Base-by-base conservation (phyloP, 805 yeast species). In the Jamesozyma spencerorum region DNA sequence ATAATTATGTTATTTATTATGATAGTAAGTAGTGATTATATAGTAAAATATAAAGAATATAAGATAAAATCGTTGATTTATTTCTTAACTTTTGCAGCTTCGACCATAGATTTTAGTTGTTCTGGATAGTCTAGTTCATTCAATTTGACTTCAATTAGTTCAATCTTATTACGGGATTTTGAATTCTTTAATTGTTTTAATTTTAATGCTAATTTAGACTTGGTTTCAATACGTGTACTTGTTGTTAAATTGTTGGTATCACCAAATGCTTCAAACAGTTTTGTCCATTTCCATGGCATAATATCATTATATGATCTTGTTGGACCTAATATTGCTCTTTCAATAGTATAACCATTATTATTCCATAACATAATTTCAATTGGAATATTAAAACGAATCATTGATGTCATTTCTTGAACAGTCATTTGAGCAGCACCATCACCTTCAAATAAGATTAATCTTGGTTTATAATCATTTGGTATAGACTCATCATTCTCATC, bases 341-440 rank as follows among this genome's bases (percentile, higher is more conserved):
- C 97, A 37, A 88, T 86, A 0, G 95, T 81, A 65, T 88, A 88
- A 1, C 97, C 97, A 42, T 74, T 72, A 62, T 88, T 88, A 64
- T 88, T 88, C 63, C 86, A 66, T 39, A 88, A 62, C 50, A 87
- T 73, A 20, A 88, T 71, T 32, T 81, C 74, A 18, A 94, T 85
- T 29, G 73, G 74, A 32, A 81, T 68, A 15, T 69, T 66, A 46
- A 72, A 66, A 46, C 85, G 72, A 31, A 82, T 59, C 54, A 74
- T 75, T 2, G 85, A 70, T 1, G 85, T 75, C 37, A 80, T 61
- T 56, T 88, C 97, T 68, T 88, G 95, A 41, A 82, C 69, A 4
- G 96, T 86, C 95, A 88, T 84, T 66, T 85, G 95, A 2, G 95
- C 90, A 2, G 95, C 80, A 54, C 97, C 97, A 59, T 88, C 97